phyloP scores from a whole-genome alignment of 306 rosid genomes.

The Dryas octopetala region DNA sequence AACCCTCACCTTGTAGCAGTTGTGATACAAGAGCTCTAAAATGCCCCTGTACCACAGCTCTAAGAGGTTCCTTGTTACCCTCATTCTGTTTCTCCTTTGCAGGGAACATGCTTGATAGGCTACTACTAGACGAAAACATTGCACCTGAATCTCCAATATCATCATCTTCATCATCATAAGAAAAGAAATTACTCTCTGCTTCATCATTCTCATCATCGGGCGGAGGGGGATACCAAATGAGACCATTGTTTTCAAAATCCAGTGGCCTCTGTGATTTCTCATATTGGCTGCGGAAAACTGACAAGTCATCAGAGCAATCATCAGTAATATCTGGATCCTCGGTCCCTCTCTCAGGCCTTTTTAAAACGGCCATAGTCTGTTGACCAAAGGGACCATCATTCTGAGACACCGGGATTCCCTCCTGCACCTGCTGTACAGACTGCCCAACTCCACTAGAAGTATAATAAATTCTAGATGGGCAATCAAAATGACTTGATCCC shows the following conservation, averaged over 20 bases:
- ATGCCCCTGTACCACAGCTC: conserved; percentile 79
- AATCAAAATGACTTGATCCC: conserved; percentile 71
- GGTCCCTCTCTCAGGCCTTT: conserved; percentile 53
- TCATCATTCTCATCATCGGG: conserved; percentile 77
- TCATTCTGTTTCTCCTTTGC: conserved; percentile 68
- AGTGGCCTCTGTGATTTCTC: conserved; percentile 61
- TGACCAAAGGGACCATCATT: conserved; percentile 44
- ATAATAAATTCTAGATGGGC: conserved; percentile 77
- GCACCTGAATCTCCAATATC: conserved; percentile 84
- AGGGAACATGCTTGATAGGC: conserved; percentile 68
- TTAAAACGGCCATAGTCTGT: conserved; percentile 64
- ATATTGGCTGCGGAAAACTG: conserved; percentile 47
- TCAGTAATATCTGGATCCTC: conserved; percentile 60
- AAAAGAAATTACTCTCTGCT: conserved; percentile 55
- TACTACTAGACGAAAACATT: conserved; percentile 66
- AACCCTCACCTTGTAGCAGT: conserved; percentile 80
- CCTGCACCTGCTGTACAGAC: conserved; percentile 63
- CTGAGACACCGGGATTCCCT: conserved; percentile 42
- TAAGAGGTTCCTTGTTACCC: conserved; percentile 78
- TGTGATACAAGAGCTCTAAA: conserved; percentile 93
- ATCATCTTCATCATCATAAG: conserved; percentile 89
- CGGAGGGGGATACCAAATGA: conserved; percentile 85
- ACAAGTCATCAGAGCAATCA: conserved; percentile 64
- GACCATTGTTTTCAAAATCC: conserved; percentile 86
- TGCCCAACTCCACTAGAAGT: conserved; percentile 52